Evolutionary conservation across 2,329 filamentous ascomycete genomes (phyloP).

Genomic region (Xenoacremonium recifei): DNA sequence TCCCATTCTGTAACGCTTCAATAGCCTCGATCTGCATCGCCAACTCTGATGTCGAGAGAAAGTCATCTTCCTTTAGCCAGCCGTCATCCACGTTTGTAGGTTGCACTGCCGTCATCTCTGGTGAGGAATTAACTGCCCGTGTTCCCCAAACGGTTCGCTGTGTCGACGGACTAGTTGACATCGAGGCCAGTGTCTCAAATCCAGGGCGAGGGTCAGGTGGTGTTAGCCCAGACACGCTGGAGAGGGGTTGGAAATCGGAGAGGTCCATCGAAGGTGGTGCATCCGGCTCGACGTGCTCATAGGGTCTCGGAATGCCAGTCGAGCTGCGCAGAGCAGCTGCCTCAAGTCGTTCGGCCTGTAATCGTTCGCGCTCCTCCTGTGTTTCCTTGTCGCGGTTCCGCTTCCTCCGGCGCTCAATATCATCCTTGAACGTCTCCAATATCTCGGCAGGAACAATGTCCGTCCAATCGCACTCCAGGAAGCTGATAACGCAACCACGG

Average conservation of each 20-base stretch:
- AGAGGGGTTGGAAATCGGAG: slow-evolving; percentile 66
- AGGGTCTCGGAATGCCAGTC: slow-evolving; percentile 37
- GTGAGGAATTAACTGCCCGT: slow-evolving; percentile 59
- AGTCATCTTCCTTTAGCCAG: slow-evolving; percentile 80
- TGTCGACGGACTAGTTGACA: slow-evolving; percentile 77
- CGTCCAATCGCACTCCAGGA: slow-evolving; percentile 93
- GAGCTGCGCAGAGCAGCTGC: slow-evolving; percentile 63
- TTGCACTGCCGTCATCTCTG: slow-evolving; percentile 44
- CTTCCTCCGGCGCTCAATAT: slow-evolving; percentile 75
- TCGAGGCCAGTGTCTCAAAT: slow-evolving; percentile 69
- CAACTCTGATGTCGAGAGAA: slow-evolving; percentile 62
- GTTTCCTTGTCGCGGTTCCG: slow-evolving; percentile 79
- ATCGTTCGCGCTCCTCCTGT: slow-evolving; percentile 80
- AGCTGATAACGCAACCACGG: slow-evolving; percentile 85
- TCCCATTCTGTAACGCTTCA: slow-evolving; percentile 35
- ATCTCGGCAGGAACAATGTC: slow-evolving; percentile 77
- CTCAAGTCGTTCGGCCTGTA: slow-evolving; percentile 79
- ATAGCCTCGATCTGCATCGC: slow-evolving; percentile 58
- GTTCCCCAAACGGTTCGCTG: slow-evolving; percentile 93
- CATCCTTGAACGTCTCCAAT: slow-evolving; percentile 71
- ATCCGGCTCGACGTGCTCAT: slow-evolving; percentile 39
- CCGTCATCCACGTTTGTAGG: slow-evolving; percentile 61
- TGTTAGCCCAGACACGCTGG: slow-evolving; percentile 47
- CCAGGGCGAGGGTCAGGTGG: slow-evolving; percentile 58
- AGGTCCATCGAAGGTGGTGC: slow-evolving; percentile 42